Evolutionary conservation across 257 asterid species (phyloP).

Genomic region (Gentiana straminea): DNA sequence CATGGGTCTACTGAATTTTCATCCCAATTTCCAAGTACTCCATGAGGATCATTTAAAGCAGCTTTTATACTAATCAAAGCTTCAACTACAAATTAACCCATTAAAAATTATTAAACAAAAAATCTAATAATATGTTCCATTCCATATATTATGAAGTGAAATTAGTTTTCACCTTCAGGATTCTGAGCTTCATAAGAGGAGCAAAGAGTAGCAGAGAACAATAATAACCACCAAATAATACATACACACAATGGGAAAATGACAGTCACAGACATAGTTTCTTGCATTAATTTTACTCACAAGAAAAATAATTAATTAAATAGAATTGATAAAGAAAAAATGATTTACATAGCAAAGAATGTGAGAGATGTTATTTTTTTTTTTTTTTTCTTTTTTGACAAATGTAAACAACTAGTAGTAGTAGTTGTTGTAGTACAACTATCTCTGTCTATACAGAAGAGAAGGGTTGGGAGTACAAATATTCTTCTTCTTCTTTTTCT

Average conservation of each 20-base stretch:
- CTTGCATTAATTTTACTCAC: slow-evolving; percentile 12
- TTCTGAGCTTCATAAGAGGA: slow-evolving; percentile 56
- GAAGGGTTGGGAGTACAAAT: too few relatives aligned
- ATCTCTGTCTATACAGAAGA: too few relatives aligned
- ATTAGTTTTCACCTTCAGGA: slow-evolving; percentile 56
- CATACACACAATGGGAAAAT: slow-evolving; percentile 6
- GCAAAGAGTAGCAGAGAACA: slow-evolving; percentile 21
- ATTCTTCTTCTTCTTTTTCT: too few relatives aligned
- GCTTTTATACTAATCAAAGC: slow-evolving; percentile 58
- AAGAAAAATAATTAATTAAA: not conserved
- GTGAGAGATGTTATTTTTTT: too few relatives aligned
- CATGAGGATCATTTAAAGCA: slow-evolving; percentile 62
- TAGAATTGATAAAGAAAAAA: too few relatives aligned
- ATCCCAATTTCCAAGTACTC: slow-evolving; percentile 87
- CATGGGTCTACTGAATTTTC: slow-evolving; percentile 94
- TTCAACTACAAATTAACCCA: slow-evolving; percentile 33
- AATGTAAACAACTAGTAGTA: too few relatives aligned
- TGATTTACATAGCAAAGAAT: too few relatives aligned
- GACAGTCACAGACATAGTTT: slow-evolving; percentile 42
- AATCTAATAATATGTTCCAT: not conserved
- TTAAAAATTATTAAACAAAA: not conserved
- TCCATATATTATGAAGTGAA: not conserved
- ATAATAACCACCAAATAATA: slow-evolving; percentile 17
- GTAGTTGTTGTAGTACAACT: too few relatives aligned
- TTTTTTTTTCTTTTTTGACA: too few relatives aligned